Base-by-base conservation (phyloP, 352 stramenopile species). In the Sclerospora graminicola region DNA sequence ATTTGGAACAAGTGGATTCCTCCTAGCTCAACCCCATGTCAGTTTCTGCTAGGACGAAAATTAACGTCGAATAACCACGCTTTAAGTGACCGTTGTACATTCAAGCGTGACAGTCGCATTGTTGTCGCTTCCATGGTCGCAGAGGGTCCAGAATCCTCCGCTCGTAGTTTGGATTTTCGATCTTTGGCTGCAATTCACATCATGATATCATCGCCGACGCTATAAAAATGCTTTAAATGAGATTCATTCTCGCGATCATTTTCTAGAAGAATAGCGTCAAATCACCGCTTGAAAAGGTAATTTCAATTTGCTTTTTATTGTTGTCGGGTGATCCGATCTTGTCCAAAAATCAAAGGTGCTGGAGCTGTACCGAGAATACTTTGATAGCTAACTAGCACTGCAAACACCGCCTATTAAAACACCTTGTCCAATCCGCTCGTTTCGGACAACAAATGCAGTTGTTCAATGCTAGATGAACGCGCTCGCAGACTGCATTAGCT, bases 401-500 rank as follows among this genome's bases (percentile, higher is more conserved):
- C 20, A 41, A 40, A 48, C 1, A 14, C 10, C 13, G 30, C 10
- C 20, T 48, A 48, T 8, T 40, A 21, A 5, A 48, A 24, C 10
- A 41, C 20, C 18, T 48, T 13, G 15, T 23, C 21, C 41, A 48
- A 19, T 48, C n/a, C 19, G 30, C 13, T 19, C 13, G 13, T 20
- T n/a, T 7, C 4, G 34, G 3, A n/a, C 42, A 49, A 11, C 31
- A 1, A 8, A 50, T 42, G 16, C 33, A 41, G 20, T 50, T 50
- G 18, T 31, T 19, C 4, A 50, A 11, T 13, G 11, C 33, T 4
- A 50, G 26, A 18, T 38, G 42, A 11, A 41, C 32, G n/a, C 32
- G 26, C 18, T 50, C 42, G 15, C 42, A 50, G 1, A 42, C 29
- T 21, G 42, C 23, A 37, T 50, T 50, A 1, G 31, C 23, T 50